Conservation (phyloP, 2,329 filamentous ascomycete species). For the Trichoderma sp. region DNA sequence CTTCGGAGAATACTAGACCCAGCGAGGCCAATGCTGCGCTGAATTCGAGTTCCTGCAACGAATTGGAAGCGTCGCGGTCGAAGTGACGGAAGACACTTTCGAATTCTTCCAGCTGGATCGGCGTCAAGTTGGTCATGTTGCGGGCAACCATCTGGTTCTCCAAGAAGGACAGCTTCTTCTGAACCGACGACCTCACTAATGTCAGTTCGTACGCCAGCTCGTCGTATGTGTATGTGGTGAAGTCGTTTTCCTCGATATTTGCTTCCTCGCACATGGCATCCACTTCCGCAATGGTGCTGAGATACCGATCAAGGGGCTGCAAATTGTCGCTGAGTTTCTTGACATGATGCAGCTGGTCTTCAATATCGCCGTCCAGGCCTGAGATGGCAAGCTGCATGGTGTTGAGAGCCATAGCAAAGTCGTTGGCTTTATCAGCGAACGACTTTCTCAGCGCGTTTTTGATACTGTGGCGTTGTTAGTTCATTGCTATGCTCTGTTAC, state of each 20-base stretch:
- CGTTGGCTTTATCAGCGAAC: constrained; percentile 97
- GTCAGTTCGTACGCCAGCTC: constrained; percentile 92
- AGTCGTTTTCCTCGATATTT: constrained; percentile 99
- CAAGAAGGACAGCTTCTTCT: constrained; percentile 94
- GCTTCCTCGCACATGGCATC: constrained; percentile 91
- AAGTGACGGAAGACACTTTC: constrained; percentile 98
- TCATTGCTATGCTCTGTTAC: neutral
- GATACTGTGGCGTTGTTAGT: constrained; percentile 61
- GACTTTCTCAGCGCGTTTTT: constrained; percentile 90
- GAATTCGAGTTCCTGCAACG: constrained; percentile 90
- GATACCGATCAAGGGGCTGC: constrained; percentile 84
- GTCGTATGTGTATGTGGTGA: constrained; percentile 98
- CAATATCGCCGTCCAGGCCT: constrained; percentile 93
- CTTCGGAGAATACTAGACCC: constrained; percentile 92
- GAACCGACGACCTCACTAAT: constrained; percentile 86
- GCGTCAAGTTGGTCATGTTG: constrained; percentile 98
- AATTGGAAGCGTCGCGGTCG: constrained; percentile 89
- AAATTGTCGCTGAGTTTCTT: constrained; percentile 82
- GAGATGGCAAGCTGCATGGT: constrained; percentile 94
- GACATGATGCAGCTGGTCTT: constrained; percentile 90
- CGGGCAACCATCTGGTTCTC: constrained; percentile 98
- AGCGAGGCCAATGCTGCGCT: constrained; percentile 93
- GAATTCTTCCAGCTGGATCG: constrained; percentile 97
- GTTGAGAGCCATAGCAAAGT: constrained; percentile 93
- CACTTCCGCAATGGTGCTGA: constrained; percentile 82